Evolutionary conservation across 2,329 filamentous ascomycete genomes (phyloP).

Genomic region (Hysterium pulicare): DNA sequence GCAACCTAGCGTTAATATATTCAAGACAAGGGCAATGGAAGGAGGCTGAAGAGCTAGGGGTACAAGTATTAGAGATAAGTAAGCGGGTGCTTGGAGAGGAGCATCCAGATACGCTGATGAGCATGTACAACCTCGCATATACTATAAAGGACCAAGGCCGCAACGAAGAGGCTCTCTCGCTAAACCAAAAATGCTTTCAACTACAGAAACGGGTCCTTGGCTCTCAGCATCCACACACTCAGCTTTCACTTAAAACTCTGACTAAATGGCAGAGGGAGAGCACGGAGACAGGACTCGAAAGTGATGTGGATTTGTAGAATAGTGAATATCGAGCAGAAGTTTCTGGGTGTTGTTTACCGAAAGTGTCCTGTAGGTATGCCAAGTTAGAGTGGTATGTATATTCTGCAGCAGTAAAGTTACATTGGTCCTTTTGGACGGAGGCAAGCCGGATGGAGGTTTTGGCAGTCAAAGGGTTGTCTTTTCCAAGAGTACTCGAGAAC

Average conservation of each 20-base stretch:
- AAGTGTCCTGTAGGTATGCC: too few species aligned
- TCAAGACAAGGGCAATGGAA: conserved; percentile 3
- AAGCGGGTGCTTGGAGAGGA: conserved; percentile 2
- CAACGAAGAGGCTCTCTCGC: conserved; percentile 2
- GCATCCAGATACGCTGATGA: conserved; percentile 4
- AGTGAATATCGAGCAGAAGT: too few species aligned
- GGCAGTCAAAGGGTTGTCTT: too few species aligned
- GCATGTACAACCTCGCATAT: conserved; percentile 6
- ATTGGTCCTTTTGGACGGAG: too few species aligned
- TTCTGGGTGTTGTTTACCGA: too few species aligned
- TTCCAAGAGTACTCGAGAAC: too few species aligned
- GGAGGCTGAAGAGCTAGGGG: conserved; percentile 4
- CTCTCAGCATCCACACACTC: not conserved
- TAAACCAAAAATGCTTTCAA: conserved; percentile 1
- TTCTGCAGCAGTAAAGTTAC: too few species aligned
- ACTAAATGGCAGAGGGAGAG: not conserved
- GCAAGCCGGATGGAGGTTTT: too few species aligned
- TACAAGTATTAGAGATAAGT: conserved; percentile 1
- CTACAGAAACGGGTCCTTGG: conserved; percentile 1
- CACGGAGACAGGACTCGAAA: not conserved
- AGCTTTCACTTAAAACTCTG: not conserved
- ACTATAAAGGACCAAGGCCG: conserved; percentile 6
- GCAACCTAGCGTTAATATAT: conserved; percentile 3
- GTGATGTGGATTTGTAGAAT: too few species aligned
- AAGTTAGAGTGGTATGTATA: too few species aligned